A percentile compares a stretch with the other conserved stretches of the same genome.
phyloP scores from a whole-genome alignment of 2,329 filamentous ascomycete species.

The Gnomoniopsis smithogilvyi region DNA sequence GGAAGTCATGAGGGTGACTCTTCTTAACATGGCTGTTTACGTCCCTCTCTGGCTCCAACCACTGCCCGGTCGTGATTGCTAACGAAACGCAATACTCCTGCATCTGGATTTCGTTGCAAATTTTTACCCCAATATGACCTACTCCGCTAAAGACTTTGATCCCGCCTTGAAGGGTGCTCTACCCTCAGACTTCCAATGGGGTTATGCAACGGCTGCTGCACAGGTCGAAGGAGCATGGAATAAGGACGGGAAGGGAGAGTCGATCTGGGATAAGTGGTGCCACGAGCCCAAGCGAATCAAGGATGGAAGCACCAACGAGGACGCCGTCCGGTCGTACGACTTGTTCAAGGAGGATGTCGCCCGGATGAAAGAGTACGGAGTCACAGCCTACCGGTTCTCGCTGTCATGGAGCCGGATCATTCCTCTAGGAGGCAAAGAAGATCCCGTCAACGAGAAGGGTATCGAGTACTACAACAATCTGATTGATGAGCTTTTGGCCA shows the following conservation, averaged over 20 bases:
- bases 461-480: constrained; percentile 58
- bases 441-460: constrained; percentile 59
- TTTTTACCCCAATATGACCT: constrained; percentile 11
- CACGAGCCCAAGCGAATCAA: constrained; percentile 35
- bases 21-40: background rate
- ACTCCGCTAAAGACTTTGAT: constrained; percentile 23
- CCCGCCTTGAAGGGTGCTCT: constrained; percentile 26
- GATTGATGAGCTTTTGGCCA: constrained; percentile 55
- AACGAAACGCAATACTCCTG: background rate
- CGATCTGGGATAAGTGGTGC: constrained; percentile 38
- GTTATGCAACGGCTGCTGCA: constrained; percentile 37
- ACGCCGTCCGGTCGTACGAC: constrained; percentile 36
- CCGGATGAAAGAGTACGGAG: constrained; percentile 56
- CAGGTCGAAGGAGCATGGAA: constrained; percentile 41
- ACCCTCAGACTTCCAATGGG: constrained; percentile 35
- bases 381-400: constrained; percentile 61
- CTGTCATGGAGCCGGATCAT: constrained; percentile 64
- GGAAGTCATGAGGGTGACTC: background rate
- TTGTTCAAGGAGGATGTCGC: constrained; percentile 52
- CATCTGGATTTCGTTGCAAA: background rate
- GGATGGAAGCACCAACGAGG: constrained; percentile 36
- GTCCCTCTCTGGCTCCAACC: background rate
- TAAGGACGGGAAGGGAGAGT: constrained; percentile 37
- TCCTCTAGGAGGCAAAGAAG: constrained; percentile 59
- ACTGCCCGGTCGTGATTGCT: background rate